phyloP scores from a whole-genome alignment of 106 monocot genomes.

The Posidonia australis region DNA sequence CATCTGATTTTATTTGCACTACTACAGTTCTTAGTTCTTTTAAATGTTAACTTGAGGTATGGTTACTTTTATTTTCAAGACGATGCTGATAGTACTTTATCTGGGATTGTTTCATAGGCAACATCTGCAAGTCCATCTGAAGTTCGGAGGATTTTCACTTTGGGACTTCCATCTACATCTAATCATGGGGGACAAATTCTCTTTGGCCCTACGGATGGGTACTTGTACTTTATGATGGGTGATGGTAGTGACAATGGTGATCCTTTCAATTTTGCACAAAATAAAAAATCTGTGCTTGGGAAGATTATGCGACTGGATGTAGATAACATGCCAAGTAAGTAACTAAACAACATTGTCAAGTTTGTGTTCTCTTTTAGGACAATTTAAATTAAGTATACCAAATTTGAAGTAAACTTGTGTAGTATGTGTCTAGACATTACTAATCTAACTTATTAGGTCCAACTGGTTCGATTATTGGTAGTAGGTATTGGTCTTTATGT shows the following conservation, averaged over 20 bases:
- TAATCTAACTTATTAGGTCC: too few relatives aligned
- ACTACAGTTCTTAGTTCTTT: too few relatives aligned
- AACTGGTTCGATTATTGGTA: too few relatives aligned
- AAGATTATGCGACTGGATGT: slow-evolving; percentile 83
- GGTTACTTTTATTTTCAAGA: background rate
- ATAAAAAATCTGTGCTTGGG: slow-evolving; percentile 77
- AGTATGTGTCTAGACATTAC: background rate
- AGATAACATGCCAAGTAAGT: slow-evolving; percentile 39
- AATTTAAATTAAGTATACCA: background rate
- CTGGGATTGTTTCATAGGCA: slow-evolving; percentile 25
- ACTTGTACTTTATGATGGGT: slow-evolving; percentile 93
- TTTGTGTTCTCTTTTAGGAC: background rate
- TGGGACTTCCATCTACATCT: slow-evolving; percentile 66
- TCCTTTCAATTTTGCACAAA: slow-evolving; percentile 75
- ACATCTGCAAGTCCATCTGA: slow-evolving; percentile 55
- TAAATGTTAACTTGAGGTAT: background rate
- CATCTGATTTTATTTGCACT: too few relatives aligned
- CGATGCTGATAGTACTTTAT: background rate
- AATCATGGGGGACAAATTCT: slow-evolving; percentile 88
- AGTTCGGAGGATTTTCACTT: slow-evolving; percentile 77
- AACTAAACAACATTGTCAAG: slow-evolving; percentile 1
- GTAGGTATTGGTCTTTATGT: too few relatives aligned
- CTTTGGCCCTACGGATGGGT: slow-evolving; percentile 79
- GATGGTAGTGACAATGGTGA: slow-evolving; percentile 64
- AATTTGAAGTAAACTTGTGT: background rate